Evolutionary conservation across 257 asterid species (phyloP), one percentile per base, ranked within the genome.

Genomic region (Jacaranda mimosifolia): DNA sequence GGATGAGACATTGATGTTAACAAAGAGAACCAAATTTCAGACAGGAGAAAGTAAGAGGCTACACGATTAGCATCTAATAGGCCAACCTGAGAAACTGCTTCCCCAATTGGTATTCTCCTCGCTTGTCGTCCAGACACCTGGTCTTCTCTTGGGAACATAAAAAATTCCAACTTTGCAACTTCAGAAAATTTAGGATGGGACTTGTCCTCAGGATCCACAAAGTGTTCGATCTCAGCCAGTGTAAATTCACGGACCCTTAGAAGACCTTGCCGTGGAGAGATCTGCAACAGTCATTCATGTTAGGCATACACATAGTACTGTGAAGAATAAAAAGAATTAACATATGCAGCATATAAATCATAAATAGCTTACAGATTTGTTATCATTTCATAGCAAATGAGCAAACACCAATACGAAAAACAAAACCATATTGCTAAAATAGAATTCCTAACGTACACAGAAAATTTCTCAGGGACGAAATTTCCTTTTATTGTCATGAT

Each of bases 241-340:
- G 97, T 92, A 79, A 91, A 92, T 66, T 92, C 97, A 64, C 94
- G 97, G 19, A 91, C 95, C 82, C 97, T 85, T 42, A 91, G 51
- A 71, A 91, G 97, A 80, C 97, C 97, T 91, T 92, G 96, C 0
- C 97, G 81, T n/a, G 97, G 97, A 62, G 97, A 91, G 36, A 92
- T 92, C 96, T 92, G 88, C 72, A 89, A 63, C 65, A 6, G 48
- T 46, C 39, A 58, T 10, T 51, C 39, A 56, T 21, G 71, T 67
- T 63, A 71, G 65, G 64, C 26, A 57, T n/a, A 56, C 21, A 68
- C 9, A 8, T 40, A 45, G 38, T 26, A 11, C 13, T 42, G 19
- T 14, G 14, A 11, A 62, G 40, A 32, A 64, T 45, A 43, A 48
- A 58, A 18, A 57, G 19, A 63, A 70, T 21, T 26, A 17, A 15